phyloP scores from a whole-genome alignment of 306 rosid genomes.

The Begonia loranthoides region DNA sequence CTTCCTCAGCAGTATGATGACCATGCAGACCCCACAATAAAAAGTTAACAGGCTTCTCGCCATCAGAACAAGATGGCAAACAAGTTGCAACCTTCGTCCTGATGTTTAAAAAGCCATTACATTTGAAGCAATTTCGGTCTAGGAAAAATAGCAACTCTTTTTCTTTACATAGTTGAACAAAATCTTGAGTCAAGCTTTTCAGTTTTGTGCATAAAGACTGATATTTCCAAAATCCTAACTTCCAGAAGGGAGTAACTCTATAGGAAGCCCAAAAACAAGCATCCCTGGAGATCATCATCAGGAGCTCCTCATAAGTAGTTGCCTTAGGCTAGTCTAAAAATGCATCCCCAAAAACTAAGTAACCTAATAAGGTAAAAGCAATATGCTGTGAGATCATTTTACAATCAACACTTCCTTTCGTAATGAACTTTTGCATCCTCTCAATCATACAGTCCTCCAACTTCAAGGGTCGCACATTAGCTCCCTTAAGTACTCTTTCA shows the following conservation, averaged over 20 bases:
- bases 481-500: slow-evolving; percentile 27
- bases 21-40: slow-evolving; percentile 26
- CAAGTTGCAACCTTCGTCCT: slow-evolving; percentile 24
- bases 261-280: slow-evolving; percentile 72
- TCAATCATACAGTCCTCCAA: slow-evolving; percentile 36
- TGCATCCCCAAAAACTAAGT: slow-evolving; percentile 59
- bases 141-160: slow-evolving; percentile 26
- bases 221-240: slow-evolving; percentile 63
- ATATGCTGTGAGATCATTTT: slow-evolving; percentile 55
- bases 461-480: slow-evolving; percentile 26
- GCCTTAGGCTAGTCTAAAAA: slow-evolving; percentile 69
- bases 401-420: slow-evolving; percentile 29
- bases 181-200: slow-evolving; percentile 61
- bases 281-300: slow-evolving; percentile 66
- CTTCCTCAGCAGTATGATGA: slow-evolving; percentile 31
- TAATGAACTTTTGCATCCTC: slow-evolving; percentile 31
- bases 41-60: slow-evolving; percentile 15
- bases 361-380: slow-evolving; percentile 70
- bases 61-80: slow-evolving; percentile 22
- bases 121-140: slow-evolving; percentile 12
- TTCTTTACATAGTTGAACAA: slow-evolving; percentile 41
- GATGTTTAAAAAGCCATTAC: slow-evolving; percentile 10
- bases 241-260: slow-evolving; percentile 63
- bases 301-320: slow-evolving; percentile 58
- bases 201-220: slow-evolving; percentile 42